Evolutionary conservation across 2,329 filamentous ascomycete species (phyloP).

Genomic region (Davidsoniella australis): DNA sequence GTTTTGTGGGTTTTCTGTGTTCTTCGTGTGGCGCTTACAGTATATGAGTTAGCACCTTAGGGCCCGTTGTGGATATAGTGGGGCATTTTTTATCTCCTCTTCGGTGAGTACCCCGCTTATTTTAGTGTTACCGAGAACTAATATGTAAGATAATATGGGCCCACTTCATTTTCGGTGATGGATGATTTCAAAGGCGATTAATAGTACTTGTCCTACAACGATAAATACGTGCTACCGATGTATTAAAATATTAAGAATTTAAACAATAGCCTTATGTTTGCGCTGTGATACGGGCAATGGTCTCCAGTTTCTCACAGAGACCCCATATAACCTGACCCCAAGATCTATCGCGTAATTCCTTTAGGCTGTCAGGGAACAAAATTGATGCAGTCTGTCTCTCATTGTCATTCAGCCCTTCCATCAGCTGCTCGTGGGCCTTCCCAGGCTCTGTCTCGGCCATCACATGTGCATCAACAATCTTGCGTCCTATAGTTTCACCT

Average conservation of each 20-base stretch:
- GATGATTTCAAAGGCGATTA: not conserved
- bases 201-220: not conserved
- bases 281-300: conserved; percentile 6
- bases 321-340: conserved; percentile 13
- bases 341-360: conserved; percentile 6
- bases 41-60: conserved; percentile 10
- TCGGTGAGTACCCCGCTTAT: not conserved
- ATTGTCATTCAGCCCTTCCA: conserved; percentile 6
- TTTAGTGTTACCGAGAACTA: not conserved
- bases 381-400: conserved; percentile 9
- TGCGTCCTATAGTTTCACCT: conserved; percentile 9
- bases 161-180: not conserved
- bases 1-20: conserved; percentile 8
- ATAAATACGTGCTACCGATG: too few relatives aligned
- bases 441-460: conserved; percentile 9
- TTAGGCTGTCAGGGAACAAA: conserved; percentile 12
- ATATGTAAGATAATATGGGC: not conserved
- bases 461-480: conserved; percentile 10
- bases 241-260: not conserved
- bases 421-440: conserved; percentile 5
- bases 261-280: not conserved
- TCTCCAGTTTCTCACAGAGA: conserved; percentile 10
- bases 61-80: conserved; percentile 2
- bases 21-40: too few relatives aligned
- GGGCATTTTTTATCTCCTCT: not conserved